These are phyloP conservation scores for Cryptococcus hybrid DNA, from an alignment of 1,284 basidiomycete species.

Conservation along the genomic window DNA sequence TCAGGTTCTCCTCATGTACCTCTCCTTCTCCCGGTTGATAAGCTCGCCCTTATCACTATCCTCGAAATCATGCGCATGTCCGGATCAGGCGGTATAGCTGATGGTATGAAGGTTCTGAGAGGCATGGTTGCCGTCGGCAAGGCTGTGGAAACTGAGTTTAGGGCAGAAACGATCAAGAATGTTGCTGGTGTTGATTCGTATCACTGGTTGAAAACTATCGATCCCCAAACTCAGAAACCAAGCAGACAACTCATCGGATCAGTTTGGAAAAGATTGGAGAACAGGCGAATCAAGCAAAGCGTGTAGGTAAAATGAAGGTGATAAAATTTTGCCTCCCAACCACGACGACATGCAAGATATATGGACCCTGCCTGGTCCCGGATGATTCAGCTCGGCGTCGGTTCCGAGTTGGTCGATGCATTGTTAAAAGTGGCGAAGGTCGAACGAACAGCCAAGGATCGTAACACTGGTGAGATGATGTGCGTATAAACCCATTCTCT, in stretches of 20 bases:
- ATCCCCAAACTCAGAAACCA: conserved; percentile 36
- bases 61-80: conserved; percentile 85
- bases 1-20: conserved; percentile 54
- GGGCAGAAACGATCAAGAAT: conserved; percentile 72
- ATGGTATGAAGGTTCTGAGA: conserved; percentile 89
- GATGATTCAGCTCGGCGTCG: conserved; percentile 70
- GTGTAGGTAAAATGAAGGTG: conserved; percentile 16
- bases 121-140: conserved; percentile 79
- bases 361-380: conserved; percentile 83
- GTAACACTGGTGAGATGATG: conserved; percentile 59
- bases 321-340: not conserved
- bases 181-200: conserved; percentile 45
- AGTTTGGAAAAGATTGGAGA: conserved; percentile 49
- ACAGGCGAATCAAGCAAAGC: conserved; percentile 55
- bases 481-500: conserved; percentile 33
- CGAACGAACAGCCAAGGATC: conserved; percentile 61
- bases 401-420: conserved; percentile 77
- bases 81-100: conserved; percentile 69
- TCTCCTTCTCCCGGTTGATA: conserved; percentile 73
- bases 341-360: conserved; percentile 56
- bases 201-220: conserved; percentile 34
- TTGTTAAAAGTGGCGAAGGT: conserved; percentile 83
- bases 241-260: conserved; percentile 20
- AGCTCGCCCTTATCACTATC: conserved; percentile 84
- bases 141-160: conserved; percentile 85